phyloP scores from a whole-genome alignment of 495 filamentous ascomycete species.

The Alectoria sarmentosa region DNA sequence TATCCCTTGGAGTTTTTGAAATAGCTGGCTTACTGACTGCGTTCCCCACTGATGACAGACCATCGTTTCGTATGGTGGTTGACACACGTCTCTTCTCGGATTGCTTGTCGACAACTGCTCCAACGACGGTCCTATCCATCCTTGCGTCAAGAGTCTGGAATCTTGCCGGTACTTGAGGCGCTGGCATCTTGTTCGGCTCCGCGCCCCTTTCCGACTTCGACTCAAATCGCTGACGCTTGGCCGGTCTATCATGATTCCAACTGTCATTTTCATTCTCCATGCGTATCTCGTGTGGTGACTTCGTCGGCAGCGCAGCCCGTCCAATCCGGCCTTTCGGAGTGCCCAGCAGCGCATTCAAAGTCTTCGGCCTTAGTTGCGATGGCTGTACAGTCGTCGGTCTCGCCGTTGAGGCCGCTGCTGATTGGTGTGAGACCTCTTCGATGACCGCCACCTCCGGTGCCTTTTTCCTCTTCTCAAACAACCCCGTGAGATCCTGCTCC shows the following conservation, averaged over 20 bases:
- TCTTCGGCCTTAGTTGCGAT: slow-evolving; percentile 39
- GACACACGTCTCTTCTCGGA: not conserved
- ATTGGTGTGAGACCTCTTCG: slow-evolving; percentile 32
- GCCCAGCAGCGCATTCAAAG: slow-evolving; percentile 51
- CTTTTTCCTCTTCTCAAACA: slow-evolving; percentile 59
- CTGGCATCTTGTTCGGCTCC: not conserved
- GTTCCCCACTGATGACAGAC: not conserved
- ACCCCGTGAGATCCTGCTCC: slow-evolving; percentile 66
- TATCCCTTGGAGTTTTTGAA: not conserved
- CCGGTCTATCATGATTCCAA: slow-evolving; percentile 30
- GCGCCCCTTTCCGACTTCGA: not conserved
- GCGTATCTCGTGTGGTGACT: slow-evolving; percentile 46
- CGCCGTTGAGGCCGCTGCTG: slow-evolving; percentile 25
- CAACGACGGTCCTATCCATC: not conserved
- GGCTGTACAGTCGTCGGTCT: slow-evolving; percentile 16
- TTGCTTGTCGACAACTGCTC: not conserved
- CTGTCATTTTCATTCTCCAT: slow-evolving; percentile 28
- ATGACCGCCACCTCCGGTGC: slow-evolving; percentile 28
- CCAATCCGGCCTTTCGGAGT: slow-evolving; percentile 45
- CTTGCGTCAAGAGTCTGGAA: not conserved
- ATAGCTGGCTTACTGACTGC: not conserved
- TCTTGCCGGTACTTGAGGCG: not conserved
- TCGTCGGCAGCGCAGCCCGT: slow-evolving; percentile 33
- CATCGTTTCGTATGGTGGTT: not conserved
- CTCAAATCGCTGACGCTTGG: slow-evolving; percentile 42